Conservation (phyloP, 169 alveolate genomes). For the Toxoplasma gondii region DNA sequence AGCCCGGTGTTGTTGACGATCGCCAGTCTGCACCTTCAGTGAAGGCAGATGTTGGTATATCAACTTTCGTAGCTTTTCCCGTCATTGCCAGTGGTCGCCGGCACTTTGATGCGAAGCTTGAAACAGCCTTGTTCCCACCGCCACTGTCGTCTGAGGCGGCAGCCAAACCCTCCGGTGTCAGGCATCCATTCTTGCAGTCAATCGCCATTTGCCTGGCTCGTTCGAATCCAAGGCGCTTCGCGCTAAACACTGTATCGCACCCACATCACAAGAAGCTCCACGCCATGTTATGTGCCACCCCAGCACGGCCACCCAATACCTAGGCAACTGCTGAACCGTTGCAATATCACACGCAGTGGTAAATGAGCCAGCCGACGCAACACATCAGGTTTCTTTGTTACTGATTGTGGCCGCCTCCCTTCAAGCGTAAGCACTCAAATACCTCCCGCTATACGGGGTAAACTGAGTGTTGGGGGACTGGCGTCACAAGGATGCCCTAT, state of each 20-base stretch:
- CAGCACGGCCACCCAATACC: not conserved
- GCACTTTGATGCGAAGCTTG: not conserved
- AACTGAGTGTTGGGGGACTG: too few relatives aligned
- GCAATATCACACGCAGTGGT: too few relatives aligned
- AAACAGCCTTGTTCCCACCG: not conserved
- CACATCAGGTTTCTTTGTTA: too few relatives aligned
- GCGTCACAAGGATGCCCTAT: too few relatives aligned
- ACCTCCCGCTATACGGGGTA: too few relatives aligned
- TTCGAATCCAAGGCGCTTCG: constrained; percentile 58
- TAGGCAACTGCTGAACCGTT: too few relatives aligned
- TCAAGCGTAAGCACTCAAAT: too few relatives aligned
- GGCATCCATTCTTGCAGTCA: constrained; percentile 47
- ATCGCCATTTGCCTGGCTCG: constrained; percentile 59
- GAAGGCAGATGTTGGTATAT: not conserved
- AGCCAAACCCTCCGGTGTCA: not conserved
- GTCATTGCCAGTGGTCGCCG: not conserved
- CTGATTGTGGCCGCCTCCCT: too few relatives aligned
- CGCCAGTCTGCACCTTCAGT: too few relatives aligned
- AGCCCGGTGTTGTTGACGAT: too few relatives aligned
- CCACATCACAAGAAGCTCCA: not conserved
- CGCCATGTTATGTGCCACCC: not conserved
- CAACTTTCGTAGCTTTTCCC: not conserved
- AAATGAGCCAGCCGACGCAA: too few relatives aligned
- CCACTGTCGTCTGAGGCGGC: constrained; percentile 16
- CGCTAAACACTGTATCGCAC: constrained; percentile 44